Conservation (phyloP, 2,329 filamentous ascomycete species). For the Eurotiales sp. region DNA sequence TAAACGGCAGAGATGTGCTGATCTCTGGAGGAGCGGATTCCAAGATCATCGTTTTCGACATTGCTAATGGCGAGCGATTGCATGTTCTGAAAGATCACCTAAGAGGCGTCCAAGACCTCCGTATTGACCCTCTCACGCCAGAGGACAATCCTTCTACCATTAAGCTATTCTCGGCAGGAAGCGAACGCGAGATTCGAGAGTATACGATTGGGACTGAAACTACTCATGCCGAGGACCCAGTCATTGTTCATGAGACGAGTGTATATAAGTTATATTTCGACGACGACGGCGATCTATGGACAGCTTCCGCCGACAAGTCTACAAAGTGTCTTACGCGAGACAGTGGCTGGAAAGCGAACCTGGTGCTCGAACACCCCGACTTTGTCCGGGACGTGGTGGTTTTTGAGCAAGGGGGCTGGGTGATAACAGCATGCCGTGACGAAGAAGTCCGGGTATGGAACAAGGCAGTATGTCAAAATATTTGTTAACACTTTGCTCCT, state of each 20-base stretch:
- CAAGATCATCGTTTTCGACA: slow-evolving; percentile 81
- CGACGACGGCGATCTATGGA: slow-evolving; percentile 74
- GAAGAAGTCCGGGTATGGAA: slow-evolving; percentile 94
- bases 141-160: slow-evolving; percentile 38
- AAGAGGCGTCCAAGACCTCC: slow-evolving; percentile 75
- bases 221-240: slow-evolving; percentile 54
- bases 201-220: slow-evolving; percentile 42
- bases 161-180: slow-evolving; percentile 73
- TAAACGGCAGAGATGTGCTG: slow-evolving; percentile 61
- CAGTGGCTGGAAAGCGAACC: slow-evolving; percentile 66
- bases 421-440: slow-evolving; percentile 83
- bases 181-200: slow-evolving; percentile 72
- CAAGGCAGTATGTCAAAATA: slow-evolving; percentile 39
- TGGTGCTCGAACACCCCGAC: slow-evolving; percentile 74
- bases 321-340: slow-evolving; percentile 72
- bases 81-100: slow-evolving; percentile 74
- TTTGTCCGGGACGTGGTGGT: slow-evolving; percentile 82
- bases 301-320: slow-evolving; percentile 85
- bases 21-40: slow-evolving; percentile 75
- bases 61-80: slow-evolving; percentile 62
- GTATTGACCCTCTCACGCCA: slow-evolving; percentile 64
- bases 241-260: slow-evolving; percentile 84
- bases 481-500: not conserved
- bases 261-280: slow-evolving; percentile 80
- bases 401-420: slow-evolving; percentile 65